Evolutionary conservation across 1,284 basidiomycete species (phyloP), one percentile per base, ranked within the genome.

Genomic region (Peniophora sp.): DNA sequence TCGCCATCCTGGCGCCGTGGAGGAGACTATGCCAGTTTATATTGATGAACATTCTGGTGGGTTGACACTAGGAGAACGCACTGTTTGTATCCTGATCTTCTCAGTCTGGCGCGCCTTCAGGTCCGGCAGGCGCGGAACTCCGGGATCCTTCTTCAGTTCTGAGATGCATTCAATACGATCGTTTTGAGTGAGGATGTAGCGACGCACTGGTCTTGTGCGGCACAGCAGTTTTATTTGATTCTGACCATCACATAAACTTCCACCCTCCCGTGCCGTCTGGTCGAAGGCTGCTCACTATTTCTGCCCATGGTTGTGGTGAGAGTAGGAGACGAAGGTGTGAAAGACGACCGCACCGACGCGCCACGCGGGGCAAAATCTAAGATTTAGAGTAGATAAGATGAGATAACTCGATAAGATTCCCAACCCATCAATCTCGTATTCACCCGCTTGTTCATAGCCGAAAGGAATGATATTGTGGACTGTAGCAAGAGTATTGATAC

Each of bases 131-230:
- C 82, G 81, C 3, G 90, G 89, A 0, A 93, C 71, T 15, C 88
- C 89, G 42, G 86, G 85, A 63, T 92, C 89, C 61, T 89, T 91
- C 68, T 87, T 90, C 32, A 89, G 69, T 60, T 85, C 88, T 90
- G 52, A 0, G 18, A 47, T 32, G 27, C 27, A 12, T 32, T 32
- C 27, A 32, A 12, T 12, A 6, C 6, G 6, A 32, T 5, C 6
- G 12, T 32, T 32, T 32, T 5, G 12, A 12, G 18, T 43, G 39
- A 12, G 10, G 24, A 47, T 15, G 36, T 39, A 24, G 15, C 12
- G 24, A 23, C 71, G 47, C 55, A 84, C 81, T 84, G n/a, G 76
- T 68, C 66, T 73, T 83, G 12, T 72, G 66, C 20, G 75, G 27
- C 5, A 32, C 27, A 6, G 27, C 27, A 32, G 27, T 32, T 12